Evolutionary conservation across 2,329 filamentous ascomycete genomes (phyloP).

Genomic region (Clonostachys chloroleuca): DNA sequence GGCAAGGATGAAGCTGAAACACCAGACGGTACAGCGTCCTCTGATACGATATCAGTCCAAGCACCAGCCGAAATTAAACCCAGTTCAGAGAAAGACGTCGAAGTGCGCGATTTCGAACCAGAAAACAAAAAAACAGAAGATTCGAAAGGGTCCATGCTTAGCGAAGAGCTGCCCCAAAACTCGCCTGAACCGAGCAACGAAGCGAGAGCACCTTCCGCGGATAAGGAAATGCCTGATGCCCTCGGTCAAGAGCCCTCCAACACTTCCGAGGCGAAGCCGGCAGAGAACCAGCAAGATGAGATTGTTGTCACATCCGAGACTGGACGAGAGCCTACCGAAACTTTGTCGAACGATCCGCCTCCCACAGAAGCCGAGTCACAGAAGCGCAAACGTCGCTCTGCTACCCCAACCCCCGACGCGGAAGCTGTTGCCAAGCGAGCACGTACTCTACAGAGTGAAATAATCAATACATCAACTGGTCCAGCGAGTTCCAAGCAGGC

Average conservation of each 20-base stretch:
- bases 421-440: slow-evolving; percentile 53
- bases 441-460: slow-evolving; percentile 27
- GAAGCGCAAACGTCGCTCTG: slow-evolving; percentile 64
- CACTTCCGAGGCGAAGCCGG: not conserved
- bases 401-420: slow-evolving; percentile 51
- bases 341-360: not conserved
- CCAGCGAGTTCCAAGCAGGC: slow-evolving; percentile 5
- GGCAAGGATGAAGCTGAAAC: not conserved
- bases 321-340: too few relatives aligned
- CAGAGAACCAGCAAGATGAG: too few relatives aligned
- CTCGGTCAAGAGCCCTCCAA: not conserved
- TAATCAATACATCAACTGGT: not conserved
- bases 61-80: not conserved
- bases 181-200: too few relatives aligned
- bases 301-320: too few relatives aligned
- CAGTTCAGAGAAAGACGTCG: not conserved
- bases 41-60: slow-evolving; percentile 1
- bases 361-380: slow-evolving; percentile 36
- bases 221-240: not conserved
- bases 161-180: slow-evolving; percentile 10
- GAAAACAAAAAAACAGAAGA: not conserved
- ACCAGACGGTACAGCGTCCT: not conserved
- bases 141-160: not conserved
- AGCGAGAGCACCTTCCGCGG: not conserved
- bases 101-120: too few relatives aligned